phyloP scores from a whole-genome alignment of 2,329 filamentous ascomycete species.

The Chaetomium sp. region DNA sequence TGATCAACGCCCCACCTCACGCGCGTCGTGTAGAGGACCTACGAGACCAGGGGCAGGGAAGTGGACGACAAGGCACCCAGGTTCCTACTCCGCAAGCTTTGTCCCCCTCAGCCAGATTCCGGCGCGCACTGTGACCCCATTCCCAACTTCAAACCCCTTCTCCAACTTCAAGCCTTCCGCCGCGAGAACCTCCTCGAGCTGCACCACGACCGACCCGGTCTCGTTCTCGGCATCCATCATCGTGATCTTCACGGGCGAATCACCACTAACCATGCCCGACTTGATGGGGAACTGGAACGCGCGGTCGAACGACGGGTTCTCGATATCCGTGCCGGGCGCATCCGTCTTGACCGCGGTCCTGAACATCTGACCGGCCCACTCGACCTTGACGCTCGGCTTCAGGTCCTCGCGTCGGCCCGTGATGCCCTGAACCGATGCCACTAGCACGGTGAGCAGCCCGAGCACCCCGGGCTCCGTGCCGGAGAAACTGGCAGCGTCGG shows the following conservation, averaged over 20 bases:
- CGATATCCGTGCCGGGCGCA: constrained; percentile 49
- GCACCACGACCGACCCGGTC: constrained; percentile 41
- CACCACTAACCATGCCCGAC: constrained; percentile 37
- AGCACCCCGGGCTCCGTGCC: constrained; percentile 37
- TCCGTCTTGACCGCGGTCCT: constrained; percentile 47
- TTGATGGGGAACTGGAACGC: constrained; percentile 47
- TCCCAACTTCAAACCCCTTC: constrained; percentile 42
- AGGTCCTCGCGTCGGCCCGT: constrained; percentile 47
- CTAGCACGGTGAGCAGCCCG: constrained; percentile 48
- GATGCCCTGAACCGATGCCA: constrained; percentile 48
- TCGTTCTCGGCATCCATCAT: constrained; percentile 43
- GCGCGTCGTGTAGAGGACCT: too few relatives aligned
- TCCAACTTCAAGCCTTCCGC: constrained; percentile 39
- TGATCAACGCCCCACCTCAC: too few relatives aligned
- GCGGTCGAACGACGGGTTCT: constrained; percentile 52
- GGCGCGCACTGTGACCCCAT: constrained; percentile 41
- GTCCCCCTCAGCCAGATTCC: constrained; percentile 42
- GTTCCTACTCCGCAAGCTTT: not conserved
- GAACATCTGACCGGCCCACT: constrained; percentile 47
- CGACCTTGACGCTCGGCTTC: constrained; percentile 49
- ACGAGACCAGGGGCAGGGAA: too few relatives aligned
- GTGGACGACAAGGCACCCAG: not conserved
- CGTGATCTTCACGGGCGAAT: constrained; percentile 39
- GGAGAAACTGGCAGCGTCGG: constrained; percentile 41
- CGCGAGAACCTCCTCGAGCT: constrained; percentile 41